Conservation (phyloP, 108 stramenopile genomes). For the Tribonema minus region DNA sequence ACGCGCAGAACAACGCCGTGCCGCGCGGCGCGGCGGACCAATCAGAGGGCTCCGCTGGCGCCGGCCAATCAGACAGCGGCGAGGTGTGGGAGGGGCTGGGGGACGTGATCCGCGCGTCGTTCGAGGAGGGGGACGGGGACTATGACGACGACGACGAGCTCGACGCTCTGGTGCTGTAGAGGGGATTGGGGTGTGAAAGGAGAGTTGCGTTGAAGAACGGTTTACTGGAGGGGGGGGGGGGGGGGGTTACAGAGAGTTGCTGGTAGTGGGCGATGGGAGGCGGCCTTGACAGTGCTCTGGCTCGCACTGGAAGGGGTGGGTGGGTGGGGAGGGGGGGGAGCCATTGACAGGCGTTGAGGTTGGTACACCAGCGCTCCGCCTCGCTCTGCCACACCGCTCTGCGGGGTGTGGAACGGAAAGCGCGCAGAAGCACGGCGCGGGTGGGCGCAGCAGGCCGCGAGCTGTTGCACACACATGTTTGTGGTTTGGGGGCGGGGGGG, state of each 20-base stretch:
- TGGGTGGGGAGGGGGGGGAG: neutral
- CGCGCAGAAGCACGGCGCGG: too few relatives aligned
- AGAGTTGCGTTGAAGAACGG: neutral
- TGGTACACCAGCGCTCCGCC: too few relatives aligned
- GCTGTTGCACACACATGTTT: too few relatives aligned
- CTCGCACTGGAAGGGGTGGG: neutral
- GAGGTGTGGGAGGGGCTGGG: slow-evolving; percentile 36
- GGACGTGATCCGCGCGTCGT: slow-evolving; percentile 3
- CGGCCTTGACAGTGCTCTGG: neutral
- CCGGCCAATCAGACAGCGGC: slow-evolving; percentile 17
- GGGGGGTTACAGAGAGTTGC: neutral
- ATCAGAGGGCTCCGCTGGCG: neutral
- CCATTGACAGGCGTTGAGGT: neutral
- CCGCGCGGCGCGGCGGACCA: neutral
- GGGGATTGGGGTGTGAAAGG: neutral
- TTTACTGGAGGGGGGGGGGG: neutral
- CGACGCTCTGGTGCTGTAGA: slow-evolving; percentile 25
- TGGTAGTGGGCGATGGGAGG: neutral
- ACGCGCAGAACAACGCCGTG: neutral
- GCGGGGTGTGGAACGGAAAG: too few relatives aligned
- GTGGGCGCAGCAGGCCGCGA: too few relatives aligned
- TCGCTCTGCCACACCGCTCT: too few relatives aligned
- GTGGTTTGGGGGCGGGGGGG: too few relatives aligned
- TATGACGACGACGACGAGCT: slow-evolving; percentile 32
- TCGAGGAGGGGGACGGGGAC: slow-evolving; percentile 2